phyloP scores from a whole-genome alignment of 176 grass and related monocot species.

The Dactylis glomerata region DNA sequence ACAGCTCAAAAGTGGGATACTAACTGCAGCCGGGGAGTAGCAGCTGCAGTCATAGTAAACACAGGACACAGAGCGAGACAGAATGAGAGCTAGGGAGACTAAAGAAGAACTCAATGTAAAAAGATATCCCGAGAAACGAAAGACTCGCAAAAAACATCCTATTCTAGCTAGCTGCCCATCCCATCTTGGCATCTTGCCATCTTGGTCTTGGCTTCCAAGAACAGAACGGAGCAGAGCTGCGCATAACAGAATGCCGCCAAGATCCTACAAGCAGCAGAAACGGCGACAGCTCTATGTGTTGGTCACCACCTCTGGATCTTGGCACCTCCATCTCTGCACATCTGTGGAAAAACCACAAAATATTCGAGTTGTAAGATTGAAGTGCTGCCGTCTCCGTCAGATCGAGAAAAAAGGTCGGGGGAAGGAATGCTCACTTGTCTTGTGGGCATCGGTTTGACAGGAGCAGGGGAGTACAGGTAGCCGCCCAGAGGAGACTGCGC shows the following conservation, averaged over 20 bases:
- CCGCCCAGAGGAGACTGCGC: conserved; percentile 14
- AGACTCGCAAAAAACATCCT: conserved; percentile 14
- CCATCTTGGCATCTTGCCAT: background rate
- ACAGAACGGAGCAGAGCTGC: conserved; percentile 11
- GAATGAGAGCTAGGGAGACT: background rate
- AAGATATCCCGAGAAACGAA: conserved; percentile 49
- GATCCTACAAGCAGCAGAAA: background rate
- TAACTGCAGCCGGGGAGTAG: conserved; percentile 34
- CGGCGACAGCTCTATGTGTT: background rate
- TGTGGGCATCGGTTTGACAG: conserved; percentile 41
- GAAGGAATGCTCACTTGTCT: conserved; percentile 57
- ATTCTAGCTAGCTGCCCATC: conserved; percentile 14
- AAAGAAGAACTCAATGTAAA: background rate
- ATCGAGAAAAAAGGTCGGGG: conserved; percentile 1
- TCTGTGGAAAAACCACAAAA: conserved; percentile 23
- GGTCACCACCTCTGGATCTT: conserved; percentile 50
- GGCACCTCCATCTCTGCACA: conserved; percentile 48
- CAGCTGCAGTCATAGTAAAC: conserved; percentile 25
- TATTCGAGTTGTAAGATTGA: background rate
- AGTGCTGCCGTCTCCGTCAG: background rate
- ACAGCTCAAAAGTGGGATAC: conserved; percentile 51
- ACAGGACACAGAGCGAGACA: background rate
- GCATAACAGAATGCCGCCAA: background rate
- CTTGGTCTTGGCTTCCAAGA: background rate
- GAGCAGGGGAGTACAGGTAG: conserved; percentile 52